Evolutionary conservation across 495 filamentous ascomycete species (phyloP), one percentile per base, ranked within the genome.

Genomic region (Xylaria venustula): DNA sequence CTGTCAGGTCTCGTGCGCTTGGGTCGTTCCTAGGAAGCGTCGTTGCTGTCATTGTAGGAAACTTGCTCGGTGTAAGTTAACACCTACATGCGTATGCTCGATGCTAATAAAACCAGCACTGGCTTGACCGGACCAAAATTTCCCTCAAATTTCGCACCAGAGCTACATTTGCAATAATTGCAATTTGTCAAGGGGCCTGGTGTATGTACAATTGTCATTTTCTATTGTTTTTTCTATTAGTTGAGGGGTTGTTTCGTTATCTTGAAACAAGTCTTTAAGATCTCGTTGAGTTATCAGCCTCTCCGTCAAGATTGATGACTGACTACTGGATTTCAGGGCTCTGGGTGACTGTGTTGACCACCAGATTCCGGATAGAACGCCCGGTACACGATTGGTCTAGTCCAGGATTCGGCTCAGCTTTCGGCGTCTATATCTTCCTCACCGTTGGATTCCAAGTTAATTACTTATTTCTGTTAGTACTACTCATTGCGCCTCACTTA

Each of bases 1-100:
- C 75, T 1, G 86, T 89, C 32, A 79, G 87, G 0, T 75, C 85
- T 8, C 75, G 87, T 51, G 86, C 87, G 11, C 74, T 89, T 12
- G 85, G 81, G 0, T 87, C 84, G 0, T 86, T 88, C 61, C 62
- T 88, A 23, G 84, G 82, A 3, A 85, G 83, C 8, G 78, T 88
- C 25, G 73, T 85, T 19, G 85, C 84, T 1, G 75, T 87, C 12
- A 78, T 83, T 19, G 72, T 73, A 4, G 85, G 85, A 3, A 86
- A 85, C 57, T 45, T 87, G 7, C 69, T 87, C 0, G 85, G 85
- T 3, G 71, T 71, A 37, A 52, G 64, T 57, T 4, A 20, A 52
- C 12, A 49, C 25, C 46, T 25, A 32, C 4, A 30, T 30, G 25
- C 30, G 46, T 19, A 49, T 49, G 28, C 12, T 49, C 46, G 46